Base-by-base conservation (phyloP, 2,329 filamentous ascomycete genomes). In the Bipolaris gigantea region DNA sequence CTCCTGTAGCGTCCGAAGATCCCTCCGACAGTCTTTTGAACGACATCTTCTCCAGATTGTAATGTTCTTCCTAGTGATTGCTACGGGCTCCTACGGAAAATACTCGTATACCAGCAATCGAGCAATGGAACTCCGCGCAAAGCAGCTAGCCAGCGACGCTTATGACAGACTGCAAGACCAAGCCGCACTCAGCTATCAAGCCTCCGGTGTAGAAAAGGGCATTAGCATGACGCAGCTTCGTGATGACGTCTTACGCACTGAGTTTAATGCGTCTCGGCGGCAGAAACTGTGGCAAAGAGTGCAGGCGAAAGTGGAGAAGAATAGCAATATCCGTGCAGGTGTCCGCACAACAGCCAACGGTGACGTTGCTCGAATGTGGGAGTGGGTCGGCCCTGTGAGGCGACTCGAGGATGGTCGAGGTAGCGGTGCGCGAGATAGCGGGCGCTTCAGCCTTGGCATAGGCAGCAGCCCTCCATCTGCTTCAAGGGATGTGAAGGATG, bases 151-250 rank as follows among this genome's bases (percentile, higher is more conserved):
- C 3, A 85, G 89, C 50, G 81, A 89, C n/a, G 93, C 93, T 1
- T 82, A 99, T 25, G 88, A 92, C 64, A 85, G 90, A 41, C 83
- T 99, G 15, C 88, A 89, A 10, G 85, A 83, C 33, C 93, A 97
- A 72, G 94, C 93, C 56, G 87, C 90, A 58, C 77, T 93, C n/a
- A 88, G 92, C 57, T 86, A 81, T 18, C 79, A 82, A 47, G 84
- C 86, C 40, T 85, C 73, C 71, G 85, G 71, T 73, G 82, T 73
- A 16, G 92, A 97, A 58, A 81, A 87, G 1, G 96, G 89, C 77
- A 84, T 99, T 57, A 90, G 91, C 68, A 84, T 97, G 64, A 90
- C 90, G 0, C 94, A 97, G 71, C 79, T 99, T 49, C 83, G 94
- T 55, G 94, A 99, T 69, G 93, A 97, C 69, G 88, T 99, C 3